Conservation (phyloP, 139 green algal genomes). For the Picochlorum costavermella region DNA sequence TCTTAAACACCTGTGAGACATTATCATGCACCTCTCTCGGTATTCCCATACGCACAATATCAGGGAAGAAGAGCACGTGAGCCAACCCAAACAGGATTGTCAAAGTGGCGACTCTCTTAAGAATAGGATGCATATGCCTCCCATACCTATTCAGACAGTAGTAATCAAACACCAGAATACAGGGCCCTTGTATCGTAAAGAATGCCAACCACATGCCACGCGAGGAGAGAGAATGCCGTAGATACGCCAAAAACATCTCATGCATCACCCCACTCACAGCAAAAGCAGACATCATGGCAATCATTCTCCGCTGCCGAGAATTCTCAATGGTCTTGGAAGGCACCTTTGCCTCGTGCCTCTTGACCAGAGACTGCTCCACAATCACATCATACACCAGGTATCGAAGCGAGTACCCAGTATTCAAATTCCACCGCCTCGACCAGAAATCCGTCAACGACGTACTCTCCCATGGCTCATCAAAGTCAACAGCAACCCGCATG, state of each 20-base stretch:
- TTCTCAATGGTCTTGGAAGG: neutral
- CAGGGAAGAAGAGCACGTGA: slow-evolving; percentile 8
- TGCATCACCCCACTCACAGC: slow-evolving; percentile 30
- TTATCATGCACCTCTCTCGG: slow-evolving; percentile 3
- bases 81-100: neutral
- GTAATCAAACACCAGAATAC: slow-evolving; percentile 3
- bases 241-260: slow-evolving; percentile 29
- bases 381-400: slow-evolving; percentile 36
- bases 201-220: slow-evolving; percentile 9
- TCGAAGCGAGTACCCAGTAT: slow-evolving; percentile 29
- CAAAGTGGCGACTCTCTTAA: neutral
- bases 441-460: slow-evolving; percentile 35
- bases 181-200: slow-evolving; percentile 11
- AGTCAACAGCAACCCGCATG: slow-evolving; percentile 19
- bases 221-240: neutral
- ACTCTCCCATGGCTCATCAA: slow-evolving; percentile 30
- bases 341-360: slow-evolving; percentile 1
- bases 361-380: slow-evolving; percentile 20
- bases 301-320: neutral
- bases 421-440: slow-evolving; percentile 49
- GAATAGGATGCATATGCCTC: no score
- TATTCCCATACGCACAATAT: slow-evolving; percentile 9
- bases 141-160: no score
- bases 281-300: slow-evolving; percentile 21
- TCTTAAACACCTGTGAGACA: neutral